Conservation (phyloP, 768 basidiomycete species). For the Plicaturopsis crispa region DNA sequence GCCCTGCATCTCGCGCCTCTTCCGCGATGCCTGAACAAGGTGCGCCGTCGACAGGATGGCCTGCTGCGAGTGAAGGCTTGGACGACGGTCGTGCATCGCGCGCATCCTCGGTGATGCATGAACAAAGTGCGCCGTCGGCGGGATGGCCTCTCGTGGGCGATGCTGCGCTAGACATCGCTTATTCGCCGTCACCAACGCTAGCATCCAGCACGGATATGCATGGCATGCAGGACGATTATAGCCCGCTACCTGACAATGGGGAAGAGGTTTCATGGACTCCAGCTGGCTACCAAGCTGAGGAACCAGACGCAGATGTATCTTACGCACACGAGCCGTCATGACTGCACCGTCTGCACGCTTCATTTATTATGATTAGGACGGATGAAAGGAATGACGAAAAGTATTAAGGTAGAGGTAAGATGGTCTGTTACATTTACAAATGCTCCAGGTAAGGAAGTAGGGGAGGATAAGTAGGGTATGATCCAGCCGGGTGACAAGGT, state of each 20-base stretch:
- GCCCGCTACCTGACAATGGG: conserved; percentile 44
- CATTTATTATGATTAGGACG: no score
- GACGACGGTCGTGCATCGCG: background rate
- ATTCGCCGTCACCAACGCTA: conserved; percentile 45
- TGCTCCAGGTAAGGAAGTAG: no score
- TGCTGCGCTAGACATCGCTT: conserved; percentile 20
- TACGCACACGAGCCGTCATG: background rate
- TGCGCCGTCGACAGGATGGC: no score
- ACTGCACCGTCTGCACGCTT: no score
- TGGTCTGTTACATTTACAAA: no score
- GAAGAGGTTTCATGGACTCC: conserved; percentile 20
- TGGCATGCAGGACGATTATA: conserved; percentile 48
- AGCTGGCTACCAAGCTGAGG: background rate
- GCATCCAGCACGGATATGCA: conserved; percentile 41
- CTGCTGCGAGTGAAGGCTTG: no score
- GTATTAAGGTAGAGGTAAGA: no score
- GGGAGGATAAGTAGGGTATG: no score
- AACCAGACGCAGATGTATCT: background rate
- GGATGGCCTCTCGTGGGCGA: conserved; percentile 4
- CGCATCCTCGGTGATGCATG: conserved; percentile 4
- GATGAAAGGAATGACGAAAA: no score
- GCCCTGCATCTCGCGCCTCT: conserved; percentile 1
- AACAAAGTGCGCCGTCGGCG: conserved; percentile 14
- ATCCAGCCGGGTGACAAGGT: no score
- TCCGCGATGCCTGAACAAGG: background rate